Percentiles rank a stretch among this genome's conserved stretches.
Conservation (phyloP, 441 rosid genomes). For the Syzygium syzygioides region DNA sequence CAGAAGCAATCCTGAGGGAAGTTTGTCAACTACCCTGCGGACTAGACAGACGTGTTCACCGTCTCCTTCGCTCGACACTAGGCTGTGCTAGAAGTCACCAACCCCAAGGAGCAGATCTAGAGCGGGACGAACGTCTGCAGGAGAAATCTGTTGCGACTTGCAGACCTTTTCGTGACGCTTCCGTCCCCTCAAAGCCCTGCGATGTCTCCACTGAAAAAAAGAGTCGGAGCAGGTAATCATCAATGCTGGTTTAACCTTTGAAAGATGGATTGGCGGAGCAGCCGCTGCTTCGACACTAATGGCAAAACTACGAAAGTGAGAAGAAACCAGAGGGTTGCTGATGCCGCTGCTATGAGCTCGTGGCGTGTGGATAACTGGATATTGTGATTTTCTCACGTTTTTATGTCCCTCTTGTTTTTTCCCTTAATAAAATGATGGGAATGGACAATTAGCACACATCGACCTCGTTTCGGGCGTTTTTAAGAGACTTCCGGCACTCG, state of each 20-base stretch:
- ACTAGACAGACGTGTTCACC: neutral
- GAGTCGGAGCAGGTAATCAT: neutral
- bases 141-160: neutral
- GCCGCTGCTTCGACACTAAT: neutral
- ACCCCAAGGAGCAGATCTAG: neutral
- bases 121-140: neutral
- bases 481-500: fast-evolving
- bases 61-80: neutral
- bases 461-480: neutral
- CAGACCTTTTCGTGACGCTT: neutral
- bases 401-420: neutral
- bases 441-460: neutral
- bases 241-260: neutral
- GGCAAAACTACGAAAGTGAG: neutral
- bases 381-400: neutral
- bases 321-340: neutral
- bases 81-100: neutral
- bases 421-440: neutral
- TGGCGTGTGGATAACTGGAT: neutral
- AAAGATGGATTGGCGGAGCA: neutral
- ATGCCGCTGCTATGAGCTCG: neutral
- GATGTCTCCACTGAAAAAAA: neutral
- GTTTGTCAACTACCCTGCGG: neutral
- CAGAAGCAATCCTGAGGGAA: neutral
- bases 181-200: neutral